Percentiles rank a stretch among this genome's conserved stretches.
Evolutionary conservation across 306 rosid genomes (phyloP).

Genomic region (Prunus davidiana): DNA sequence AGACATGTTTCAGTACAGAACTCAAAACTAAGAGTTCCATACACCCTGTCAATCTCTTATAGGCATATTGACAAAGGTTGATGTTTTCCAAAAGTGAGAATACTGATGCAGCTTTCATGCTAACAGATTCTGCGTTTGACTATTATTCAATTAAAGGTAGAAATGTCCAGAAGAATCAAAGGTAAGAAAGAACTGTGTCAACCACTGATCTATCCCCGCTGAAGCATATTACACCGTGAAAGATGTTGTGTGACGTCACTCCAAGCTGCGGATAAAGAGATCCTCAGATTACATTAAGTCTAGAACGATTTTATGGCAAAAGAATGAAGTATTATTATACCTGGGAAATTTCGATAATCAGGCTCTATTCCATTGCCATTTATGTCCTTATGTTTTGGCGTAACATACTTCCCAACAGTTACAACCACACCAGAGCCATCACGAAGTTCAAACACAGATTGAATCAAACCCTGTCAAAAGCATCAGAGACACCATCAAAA

Average conservation of each 20-base stretch:
- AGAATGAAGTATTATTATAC: slow-evolving; percentile 30
- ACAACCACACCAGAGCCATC: slow-evolving; percentile 96
- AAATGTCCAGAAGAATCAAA: background rate
- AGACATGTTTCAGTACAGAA: background rate
- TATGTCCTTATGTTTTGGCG: slow-evolving; percentile 83
- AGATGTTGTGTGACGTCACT: slow-evolving; percentile 58
- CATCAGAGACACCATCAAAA: slow-evolving; percentile 24
- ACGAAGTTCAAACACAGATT: slow-evolving; percentile 89
- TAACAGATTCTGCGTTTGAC: background rate
- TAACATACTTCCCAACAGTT: slow-evolving; percentile 93
- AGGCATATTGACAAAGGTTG: background rate
- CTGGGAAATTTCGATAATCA: slow-evolving; percentile 79
- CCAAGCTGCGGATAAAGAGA: slow-evolving; percentile 57
- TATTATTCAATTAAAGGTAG: background rate
- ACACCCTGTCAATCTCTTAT: background rate
- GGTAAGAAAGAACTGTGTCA: slow-evolving; percentile 13
- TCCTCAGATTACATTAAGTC: slow-evolving; percentile 22
- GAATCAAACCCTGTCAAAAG: slow-evolving; percentile 74
- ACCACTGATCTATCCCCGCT: slow-evolving; percentile 43
- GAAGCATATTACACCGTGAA: slow-evolving; percentile 54
- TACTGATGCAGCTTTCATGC: background rate
- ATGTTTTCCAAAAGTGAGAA: background rate
- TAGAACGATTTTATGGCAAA: background rate
- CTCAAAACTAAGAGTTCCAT: slow-evolving; percentile 4
- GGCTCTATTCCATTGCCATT: slow-evolving; percentile 94